Evolutionary conservation across 2,329 filamentous ascomycete species (phyloP), one percentile per base, ranked within the genome.

Genomic region (Neophaeococcomyces aloes): DNA sequence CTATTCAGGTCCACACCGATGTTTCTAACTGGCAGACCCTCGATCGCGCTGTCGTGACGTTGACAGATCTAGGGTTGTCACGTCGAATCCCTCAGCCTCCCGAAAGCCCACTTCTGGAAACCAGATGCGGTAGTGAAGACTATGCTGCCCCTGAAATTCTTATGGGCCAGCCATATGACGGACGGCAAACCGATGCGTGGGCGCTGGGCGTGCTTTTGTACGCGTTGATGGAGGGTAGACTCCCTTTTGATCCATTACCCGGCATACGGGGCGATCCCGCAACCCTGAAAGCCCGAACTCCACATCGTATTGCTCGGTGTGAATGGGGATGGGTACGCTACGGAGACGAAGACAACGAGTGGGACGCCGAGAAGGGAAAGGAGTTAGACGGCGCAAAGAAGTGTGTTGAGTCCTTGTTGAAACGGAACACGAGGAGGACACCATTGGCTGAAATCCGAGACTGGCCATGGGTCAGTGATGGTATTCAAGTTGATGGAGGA

Each of bases 101-200:
- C 1, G 81, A 86, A 49, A 86, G 86, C 41, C 86, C 93, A 53
- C 81, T 89, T 48, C 74, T 98, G n/a, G 85, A 85, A 48, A 96
- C 89, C 1, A 78, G 91, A 7, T 98, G 91, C 61, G 91, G 91
- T 25, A 94, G 85, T 31, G 91, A 96, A 64, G 91, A 98, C 65
- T 98, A 98, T 60, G 89, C 89, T 1, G 89, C 91, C 0, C 91
- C 91, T 0, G 91, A 98, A 61, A 87, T 98, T 35, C 81, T 98
- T 42, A 86, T 98, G 71, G 89, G 89, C 18, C 86, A 94, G 58
- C 79, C 86, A 6, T 98, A 98, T 59, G 88, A 96, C 60, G 91
- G 91, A 25, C 84, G 86, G 29, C 78, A 82, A 1, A 94, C 84
- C 1, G 91, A 98, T 59, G 87, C 86, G 7, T 98, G 91, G 91